Evolutionary conservation across 164 flowering plant genomes (phyloP).

Genomic region (Aristolochia contorta): DNA sequence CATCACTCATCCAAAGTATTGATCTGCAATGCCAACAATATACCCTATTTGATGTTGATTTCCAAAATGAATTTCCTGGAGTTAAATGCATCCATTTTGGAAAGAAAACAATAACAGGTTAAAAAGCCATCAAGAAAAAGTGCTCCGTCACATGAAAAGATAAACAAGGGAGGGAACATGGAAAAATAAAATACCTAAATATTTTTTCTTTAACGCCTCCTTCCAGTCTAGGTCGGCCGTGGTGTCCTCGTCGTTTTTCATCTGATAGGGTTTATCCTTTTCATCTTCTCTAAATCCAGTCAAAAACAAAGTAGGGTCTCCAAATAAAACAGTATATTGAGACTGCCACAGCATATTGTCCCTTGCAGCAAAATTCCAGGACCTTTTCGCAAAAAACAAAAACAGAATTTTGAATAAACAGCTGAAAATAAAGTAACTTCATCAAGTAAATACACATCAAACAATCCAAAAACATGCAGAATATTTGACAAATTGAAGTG

Average conservation of each 20-base stretch:
- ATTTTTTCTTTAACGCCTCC: slow-evolving; percentile 41
- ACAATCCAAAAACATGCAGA: no score
- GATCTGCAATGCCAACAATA: slow-evolving; percentile 48
- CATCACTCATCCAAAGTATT: slow-evolving; percentile 53
- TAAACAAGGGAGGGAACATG: neutral
- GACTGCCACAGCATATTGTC: slow-evolving; percentile 61
- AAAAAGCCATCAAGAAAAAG: neutral
- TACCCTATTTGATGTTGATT: slow-evolving; percentile 40
- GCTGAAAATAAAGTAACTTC: neutral
- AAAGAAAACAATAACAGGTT: neutral
- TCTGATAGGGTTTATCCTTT: neutral
- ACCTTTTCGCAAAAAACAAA: slow-evolving; percentile 31
- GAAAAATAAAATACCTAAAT: slow-evolving; percentile 35
- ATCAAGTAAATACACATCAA: no score
- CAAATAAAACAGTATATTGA: slow-evolving; percentile 39
- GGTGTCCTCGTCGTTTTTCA: slow-evolving; percentile 4
- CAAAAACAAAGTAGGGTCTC: slow-evolving; percentile 9
- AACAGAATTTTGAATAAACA: neutral
- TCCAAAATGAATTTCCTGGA: slow-evolving; percentile 31
- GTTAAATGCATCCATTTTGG: slow-evolving; percentile 7
- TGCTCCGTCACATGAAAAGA: neutral
- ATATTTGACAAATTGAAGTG: no score
- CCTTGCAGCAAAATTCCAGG: slow-evolving; percentile 70
- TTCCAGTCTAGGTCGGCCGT: slow-evolving; percentile 31
- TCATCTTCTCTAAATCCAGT: slow-evolving; percentile 6